Conservation (phyloP, 106 monocot genomes). For the Dioscorea alata region DNA sequence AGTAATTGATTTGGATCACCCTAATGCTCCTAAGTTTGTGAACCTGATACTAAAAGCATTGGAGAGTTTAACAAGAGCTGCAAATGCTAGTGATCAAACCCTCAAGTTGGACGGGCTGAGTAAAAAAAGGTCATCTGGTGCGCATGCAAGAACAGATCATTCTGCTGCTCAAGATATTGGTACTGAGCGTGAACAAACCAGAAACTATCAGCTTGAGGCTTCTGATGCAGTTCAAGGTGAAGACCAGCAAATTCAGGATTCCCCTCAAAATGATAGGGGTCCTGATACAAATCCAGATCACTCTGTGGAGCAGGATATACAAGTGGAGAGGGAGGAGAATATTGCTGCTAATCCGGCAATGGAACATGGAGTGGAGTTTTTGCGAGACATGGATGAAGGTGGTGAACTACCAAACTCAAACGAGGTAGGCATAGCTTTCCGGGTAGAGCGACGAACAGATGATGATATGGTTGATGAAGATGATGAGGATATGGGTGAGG, state of each 20-base stretch:
- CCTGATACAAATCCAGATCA: slow-evolving; percentile 14
- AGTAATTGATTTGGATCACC: slow-evolving; percentile 67
- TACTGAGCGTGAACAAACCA: slow-evolving; percentile 21
- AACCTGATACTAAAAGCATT: slow-evolving; percentile 63
- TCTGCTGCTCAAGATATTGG: slow-evolving; percentile 8
- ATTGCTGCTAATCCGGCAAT: slow-evolving; percentile 13
- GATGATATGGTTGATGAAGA: slow-evolving; percentile 62
- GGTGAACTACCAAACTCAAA: slow-evolving; percentile 19
- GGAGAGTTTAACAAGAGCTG: slow-evolving; percentile 67
- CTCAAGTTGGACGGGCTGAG: slow-evolving; percentile 30
- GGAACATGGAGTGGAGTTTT: slow-evolving; percentile 28
- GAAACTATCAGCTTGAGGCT: slow-evolving; percentile 13
- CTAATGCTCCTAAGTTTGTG: slow-evolving; percentile 61
- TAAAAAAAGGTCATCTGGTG: slow-evolving; percentile 31
- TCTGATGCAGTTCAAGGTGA: slow-evolving; percentile 22
- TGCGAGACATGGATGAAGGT: slow-evolving; percentile 35
- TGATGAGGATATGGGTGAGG: slow-evolving; percentile 49
- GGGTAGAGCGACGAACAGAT: slow-evolving; percentile 34
- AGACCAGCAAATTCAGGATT: slow-evolving; percentile 27
- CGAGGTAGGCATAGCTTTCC: slow-evolving; percentile 39
- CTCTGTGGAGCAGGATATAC: slow-evolving; percentile 25
- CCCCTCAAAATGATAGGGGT: slow-evolving; percentile 24
- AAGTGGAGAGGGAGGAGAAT: slow-evolving; percentile 30
- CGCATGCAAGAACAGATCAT: slow-evolving; percentile 25
- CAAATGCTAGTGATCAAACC: slow-evolving; percentile 56